A percentile compares a stretch with the other conserved stretches of the same genome.
Conservation (phyloP, 208 protist species). For the Acanthamoeba triangularis region DNA sequence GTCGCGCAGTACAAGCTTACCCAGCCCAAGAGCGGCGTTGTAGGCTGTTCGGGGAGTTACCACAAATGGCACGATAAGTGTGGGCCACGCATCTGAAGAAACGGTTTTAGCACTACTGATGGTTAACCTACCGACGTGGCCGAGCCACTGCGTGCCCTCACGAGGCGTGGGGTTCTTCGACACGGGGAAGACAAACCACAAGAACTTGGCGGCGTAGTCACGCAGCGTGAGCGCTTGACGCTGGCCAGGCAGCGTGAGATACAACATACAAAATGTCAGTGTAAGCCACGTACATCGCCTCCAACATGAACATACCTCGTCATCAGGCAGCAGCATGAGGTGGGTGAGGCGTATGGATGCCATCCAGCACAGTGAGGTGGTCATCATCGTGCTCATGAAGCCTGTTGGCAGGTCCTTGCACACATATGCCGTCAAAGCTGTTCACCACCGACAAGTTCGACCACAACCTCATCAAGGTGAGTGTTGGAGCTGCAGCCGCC, state of each 20-base stretch:
- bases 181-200: conserved; percentile 15
- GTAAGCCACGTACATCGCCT: background rate
- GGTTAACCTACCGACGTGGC: background rate
- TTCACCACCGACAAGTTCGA: background rate
- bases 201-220: background rate
- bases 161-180: background rate
- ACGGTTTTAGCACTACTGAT: background rate
- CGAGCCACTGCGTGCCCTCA: background rate
- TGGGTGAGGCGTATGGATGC: conserved; percentile 5
- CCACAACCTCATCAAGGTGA: too few relatives aligned
- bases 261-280: background rate
- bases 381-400: background rate
- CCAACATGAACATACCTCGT: background rate
- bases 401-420: background rate
- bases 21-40: background rate
- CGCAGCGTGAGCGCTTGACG: background rate
- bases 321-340: conserved; percentile 7
- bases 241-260: background rate
- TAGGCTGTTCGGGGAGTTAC: background rate
- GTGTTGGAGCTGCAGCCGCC: too few relatives aligned
- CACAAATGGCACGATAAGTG: too few relatives aligned
- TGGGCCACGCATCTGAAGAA: background rate
- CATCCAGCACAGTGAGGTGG: conserved; percentile 2
- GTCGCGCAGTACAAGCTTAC: background rate
- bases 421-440: background rate